phyloP scores from a whole-genome alignment of 129 eudicot genomes.

The Flaveria brownii region DNA sequence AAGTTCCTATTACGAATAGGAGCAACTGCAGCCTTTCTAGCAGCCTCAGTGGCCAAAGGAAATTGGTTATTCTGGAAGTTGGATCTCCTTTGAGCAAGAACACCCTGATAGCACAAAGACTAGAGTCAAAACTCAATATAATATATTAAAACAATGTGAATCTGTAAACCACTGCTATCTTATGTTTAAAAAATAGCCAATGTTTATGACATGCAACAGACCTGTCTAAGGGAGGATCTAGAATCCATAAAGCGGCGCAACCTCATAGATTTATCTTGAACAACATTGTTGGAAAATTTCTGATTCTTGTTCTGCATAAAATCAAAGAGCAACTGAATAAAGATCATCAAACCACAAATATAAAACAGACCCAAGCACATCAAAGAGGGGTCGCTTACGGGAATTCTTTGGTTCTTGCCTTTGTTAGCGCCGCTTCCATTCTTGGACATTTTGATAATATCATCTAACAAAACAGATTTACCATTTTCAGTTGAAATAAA shows the following conservation, averaged over 20 bases:
- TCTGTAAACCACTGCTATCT: not conserved
- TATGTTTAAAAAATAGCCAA: not conserved
- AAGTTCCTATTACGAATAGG: constrained; percentile 58
- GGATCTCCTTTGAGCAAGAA: constrained; percentile 77
- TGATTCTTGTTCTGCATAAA: constrained; percentile 61
- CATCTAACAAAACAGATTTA: constrained; percentile 50
- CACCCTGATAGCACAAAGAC: constrained; percentile 51
- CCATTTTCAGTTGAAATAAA: no score
- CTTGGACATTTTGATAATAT: constrained; percentile 92
- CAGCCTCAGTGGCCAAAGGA: constrained; percentile 77
- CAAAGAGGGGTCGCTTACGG: constrained; percentile 48
- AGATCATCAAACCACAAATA: constrained; percentile 5
- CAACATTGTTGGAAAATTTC: constrained; percentile 43
- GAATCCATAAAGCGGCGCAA: constrained; percentile 65
- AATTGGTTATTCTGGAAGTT: constrained; percentile 74
- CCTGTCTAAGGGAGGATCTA: constrained; percentile 90
- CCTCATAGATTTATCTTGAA: constrained; percentile 59
- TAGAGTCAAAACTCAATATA: not conserved
- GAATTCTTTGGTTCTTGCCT: constrained; percentile 62
- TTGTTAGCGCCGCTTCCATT: constrained; percentile 38
- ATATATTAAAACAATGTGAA: not conserved
- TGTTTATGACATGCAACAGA: constrained; percentile 14
- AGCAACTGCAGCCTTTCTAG: constrained; percentile 76
- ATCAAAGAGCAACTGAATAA: not conserved
- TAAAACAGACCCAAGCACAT: not conserved